Conservation (phyloP, 306 rosid genomes). For the Vicia faba region DNA sequence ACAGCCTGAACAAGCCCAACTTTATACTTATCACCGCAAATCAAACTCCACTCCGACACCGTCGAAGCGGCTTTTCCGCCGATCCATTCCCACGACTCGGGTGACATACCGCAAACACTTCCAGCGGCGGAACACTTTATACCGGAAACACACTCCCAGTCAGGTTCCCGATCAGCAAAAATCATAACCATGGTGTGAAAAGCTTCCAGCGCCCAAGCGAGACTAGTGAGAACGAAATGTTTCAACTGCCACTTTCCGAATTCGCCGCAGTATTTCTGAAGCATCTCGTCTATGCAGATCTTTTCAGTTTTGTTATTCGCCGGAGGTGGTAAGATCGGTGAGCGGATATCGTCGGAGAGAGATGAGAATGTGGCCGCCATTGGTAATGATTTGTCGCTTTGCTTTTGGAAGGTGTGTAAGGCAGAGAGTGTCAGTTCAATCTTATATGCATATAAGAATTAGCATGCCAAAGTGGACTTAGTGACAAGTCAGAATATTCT, state of each 20-base stretch:
- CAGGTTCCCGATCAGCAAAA: constrained; percentile 77
- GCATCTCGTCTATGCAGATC: constrained; percentile 76
- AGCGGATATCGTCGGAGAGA: constrained; percentile 18
- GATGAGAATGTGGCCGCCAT: constrained; percentile 31
- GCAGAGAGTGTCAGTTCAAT: background rate
- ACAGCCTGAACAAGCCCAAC: constrained; percentile 86
- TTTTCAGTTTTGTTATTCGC: constrained; percentile 29
- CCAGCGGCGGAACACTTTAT: constrained; percentile 38
- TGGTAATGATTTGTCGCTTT: background rate
- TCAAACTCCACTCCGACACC: constrained; percentile 69
- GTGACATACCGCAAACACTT: background rate
- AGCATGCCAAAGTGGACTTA: background rate
- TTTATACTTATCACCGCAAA: constrained; percentile 75
- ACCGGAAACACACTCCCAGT: constrained; percentile 50
- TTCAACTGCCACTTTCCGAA: constrained; percentile 78
- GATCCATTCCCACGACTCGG: constrained; percentile 79
- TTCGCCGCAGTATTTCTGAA: constrained; percentile 74
- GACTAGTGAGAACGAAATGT: constrained; percentile 78
- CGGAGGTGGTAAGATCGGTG: constrained; percentile 43
- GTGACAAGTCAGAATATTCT: background rate
- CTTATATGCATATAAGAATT: background rate
- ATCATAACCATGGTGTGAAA: constrained; percentile 97
- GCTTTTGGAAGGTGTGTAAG: background rate
- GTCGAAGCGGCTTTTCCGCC: constrained; percentile 50
- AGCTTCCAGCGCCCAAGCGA: constrained; percentile 92